These are phyloP conservation scores for Silene conica DNA, from an alignment of 148 eudicot genomes.

Conservation along the genomic window DNA sequence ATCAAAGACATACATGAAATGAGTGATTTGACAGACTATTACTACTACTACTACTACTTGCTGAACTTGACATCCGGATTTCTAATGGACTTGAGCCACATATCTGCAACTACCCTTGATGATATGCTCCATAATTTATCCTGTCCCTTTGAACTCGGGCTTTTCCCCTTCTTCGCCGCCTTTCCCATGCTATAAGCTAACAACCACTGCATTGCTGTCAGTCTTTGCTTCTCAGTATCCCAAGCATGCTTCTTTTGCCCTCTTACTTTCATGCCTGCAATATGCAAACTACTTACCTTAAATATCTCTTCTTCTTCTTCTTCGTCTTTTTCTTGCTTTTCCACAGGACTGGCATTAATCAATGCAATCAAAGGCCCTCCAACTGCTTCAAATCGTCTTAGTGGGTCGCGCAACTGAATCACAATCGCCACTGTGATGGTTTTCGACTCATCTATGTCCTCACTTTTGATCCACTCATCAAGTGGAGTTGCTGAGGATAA, in stretches of 20 bases:
- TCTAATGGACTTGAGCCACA: conserved; percentile 92
- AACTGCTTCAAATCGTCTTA: conserved; percentile 81
- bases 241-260: conserved; percentile 51
- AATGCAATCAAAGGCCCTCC: conserved; percentile 74
- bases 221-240: conserved; percentile 84
- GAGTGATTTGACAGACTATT: not conserved
- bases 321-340: conserved; percentile 17
- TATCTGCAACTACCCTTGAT: conserved; percentile 79
- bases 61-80: conserved; percentile 84
- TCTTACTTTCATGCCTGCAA: conserved; percentile 70
- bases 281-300: conserved; percentile 55
- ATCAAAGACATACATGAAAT: not conserved
- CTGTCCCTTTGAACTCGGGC: conserved; percentile 34
- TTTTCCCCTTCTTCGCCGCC: conserved; percentile 50
- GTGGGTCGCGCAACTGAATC: conserved; percentile 71
- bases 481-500: conserved; percentile 56
- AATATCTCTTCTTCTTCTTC: conserved; percentile 43
- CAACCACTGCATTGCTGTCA: conserved; percentile 94
- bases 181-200: conserved; percentile 63
- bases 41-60: conserved; percentile 33
- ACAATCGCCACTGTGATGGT: conserved; percentile 38
- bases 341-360: conserved; percentile 41
- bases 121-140: conserved; percentile 89
- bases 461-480: conserved; percentile 65
- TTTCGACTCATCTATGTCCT: conserved; percentile 17